Conservation (phyloP, 768 basidiomycete species). For the Chalciporus pseudorubinellus region DNA sequence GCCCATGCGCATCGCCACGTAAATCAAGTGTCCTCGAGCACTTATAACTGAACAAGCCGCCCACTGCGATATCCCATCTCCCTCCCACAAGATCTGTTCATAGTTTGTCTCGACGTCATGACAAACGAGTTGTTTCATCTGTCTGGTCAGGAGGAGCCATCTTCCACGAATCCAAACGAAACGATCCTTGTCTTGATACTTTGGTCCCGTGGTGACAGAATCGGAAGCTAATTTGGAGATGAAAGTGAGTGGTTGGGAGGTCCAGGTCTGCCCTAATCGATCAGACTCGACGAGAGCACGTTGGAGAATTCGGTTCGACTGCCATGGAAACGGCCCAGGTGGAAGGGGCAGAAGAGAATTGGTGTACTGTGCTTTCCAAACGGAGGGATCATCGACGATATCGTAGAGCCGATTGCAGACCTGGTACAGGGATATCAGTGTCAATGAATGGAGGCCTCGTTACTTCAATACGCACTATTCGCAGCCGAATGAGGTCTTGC, state of each 20-base stretch:
- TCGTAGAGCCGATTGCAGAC: conserved; percentile 13
- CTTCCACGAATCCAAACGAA: conserved; percentile 17
- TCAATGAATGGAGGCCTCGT: no score
- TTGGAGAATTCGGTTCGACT: conserved; percentile 16
- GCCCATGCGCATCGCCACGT: conserved; percentile 9
- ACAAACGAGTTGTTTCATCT: conserved; percentile 5
- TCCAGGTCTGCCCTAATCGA: conserved; percentile 14
- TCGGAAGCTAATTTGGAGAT: not conserved
- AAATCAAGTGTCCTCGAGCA: conserved; percentile 13
- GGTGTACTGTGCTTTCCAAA: conserved; percentile 17
- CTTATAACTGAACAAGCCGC: conserved; percentile 8
- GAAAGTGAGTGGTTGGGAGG: conserved; percentile 8
- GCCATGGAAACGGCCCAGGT: conserved; percentile 20
- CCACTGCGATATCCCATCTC: conserved; percentile 7
- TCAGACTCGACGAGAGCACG: conserved; percentile 18
- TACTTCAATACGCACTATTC: conserved; percentile 4
- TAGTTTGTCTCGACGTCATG: conserved; percentile 17
- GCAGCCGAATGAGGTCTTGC: conserved; percentile 16
- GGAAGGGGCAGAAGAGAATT: conserved; percentile 13
- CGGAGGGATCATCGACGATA: conserved; percentile 7
- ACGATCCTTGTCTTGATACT: conserved; percentile 5
- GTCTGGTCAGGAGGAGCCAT: conserved; percentile 19
- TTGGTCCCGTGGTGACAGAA: conserved; percentile 5
- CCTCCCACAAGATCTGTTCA: conserved; percentile 18
- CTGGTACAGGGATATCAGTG: not conserved